Conservation (phyloP, 192 early-diverging fungal species). For the Umbelopsis vinacea region DNA sequence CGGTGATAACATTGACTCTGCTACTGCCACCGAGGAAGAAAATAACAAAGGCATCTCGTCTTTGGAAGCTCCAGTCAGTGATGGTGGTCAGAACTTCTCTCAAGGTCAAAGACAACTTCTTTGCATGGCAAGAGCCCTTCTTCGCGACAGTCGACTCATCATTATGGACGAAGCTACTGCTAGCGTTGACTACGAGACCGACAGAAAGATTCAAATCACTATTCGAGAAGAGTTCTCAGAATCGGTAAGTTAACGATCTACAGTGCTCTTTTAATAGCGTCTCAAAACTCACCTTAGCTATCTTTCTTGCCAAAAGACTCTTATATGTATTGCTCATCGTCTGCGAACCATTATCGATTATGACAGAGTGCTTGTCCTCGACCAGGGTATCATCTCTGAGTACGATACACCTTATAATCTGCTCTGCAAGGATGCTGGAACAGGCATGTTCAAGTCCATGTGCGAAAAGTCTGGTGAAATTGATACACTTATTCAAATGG, state of each 20-base stretch:
- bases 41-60: conserved; percentile 17
- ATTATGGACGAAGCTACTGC: conserved; percentile 93
- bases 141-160: conserved; percentile 66
- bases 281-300: not conserved
- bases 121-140: conserved; percentile 70
- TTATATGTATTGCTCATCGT: conserved; percentile 90
- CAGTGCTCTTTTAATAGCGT: too few relatives aligned
- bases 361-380: conserved; percentile 64
- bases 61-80: conserved; percentile 58
- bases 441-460: conserved; percentile 72
- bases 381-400: conserved; percentile 45
- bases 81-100: conserved; percentile 77
- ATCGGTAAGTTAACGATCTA: conserved; percentile 7
- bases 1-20: conserved; percentile 5
- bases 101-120: conserved; percentile 79
- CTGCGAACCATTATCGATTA: conserved; percentile 79
- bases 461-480: conserved; percentile 85
- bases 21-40: conserved; percentile 36
- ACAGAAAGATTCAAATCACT: conserved; percentile 82
- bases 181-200: conserved; percentile 83
- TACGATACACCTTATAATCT: conserved; percentile 78
- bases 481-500: conserved; percentile 64
- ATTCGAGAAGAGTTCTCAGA: conserved; percentile 76
- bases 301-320: conserved; percentile 53
- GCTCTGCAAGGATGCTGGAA: conserved; percentile 47